Conservation (phyloP, 2,329 filamentous ascomycete species). For the Claviceps lovelessii region DNA sequence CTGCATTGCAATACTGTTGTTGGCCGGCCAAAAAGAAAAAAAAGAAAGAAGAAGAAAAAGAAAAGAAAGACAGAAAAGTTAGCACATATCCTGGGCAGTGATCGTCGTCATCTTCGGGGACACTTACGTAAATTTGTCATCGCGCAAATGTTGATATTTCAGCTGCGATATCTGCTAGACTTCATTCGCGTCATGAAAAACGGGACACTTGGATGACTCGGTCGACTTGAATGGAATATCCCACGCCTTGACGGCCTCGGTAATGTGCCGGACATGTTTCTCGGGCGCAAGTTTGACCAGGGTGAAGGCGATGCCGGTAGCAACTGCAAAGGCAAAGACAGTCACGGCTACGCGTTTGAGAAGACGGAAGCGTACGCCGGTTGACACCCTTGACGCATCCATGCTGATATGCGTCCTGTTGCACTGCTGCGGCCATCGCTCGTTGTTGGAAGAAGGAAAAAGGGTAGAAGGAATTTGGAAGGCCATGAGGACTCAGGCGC, state of each 20-base stretch:
- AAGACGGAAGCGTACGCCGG: not conserved
- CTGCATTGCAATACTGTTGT: slow-evolving; percentile 22
- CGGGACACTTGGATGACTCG: not conserved
- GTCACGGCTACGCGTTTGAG: slow-evolving; percentile 1
- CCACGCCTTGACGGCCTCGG: not conserved
- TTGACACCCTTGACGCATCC: slow-evolving; percentile 1
- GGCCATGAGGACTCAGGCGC: not conserved
- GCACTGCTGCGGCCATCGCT: not conserved
- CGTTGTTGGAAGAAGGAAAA: not conserved
- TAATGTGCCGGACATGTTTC: not conserved
- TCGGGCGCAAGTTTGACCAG: slow-evolving; percentile 1
- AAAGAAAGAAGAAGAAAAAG: not conserved
- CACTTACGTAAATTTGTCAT: slow-evolving; percentile 20
- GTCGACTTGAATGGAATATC: not conserved
- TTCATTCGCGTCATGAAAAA: slow-evolving; percentile 2
- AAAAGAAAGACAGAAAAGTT: not conserved
- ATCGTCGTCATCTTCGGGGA: not conserved
- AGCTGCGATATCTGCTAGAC: slow-evolving; percentile 11
- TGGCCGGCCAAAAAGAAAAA: not conserved
- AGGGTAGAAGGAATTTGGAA: too few relatives aligned
- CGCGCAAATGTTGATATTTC: slow-evolving; percentile 13
- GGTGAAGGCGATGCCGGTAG: not conserved
- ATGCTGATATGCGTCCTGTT: not conserved
- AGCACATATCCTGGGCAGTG: not conserved
- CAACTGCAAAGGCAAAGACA: slow-evolving; percentile 1